Evolutionary conservation across 306 rosid genomes (phyloP).

Genomic region (Glycine latifolia): DNA sequence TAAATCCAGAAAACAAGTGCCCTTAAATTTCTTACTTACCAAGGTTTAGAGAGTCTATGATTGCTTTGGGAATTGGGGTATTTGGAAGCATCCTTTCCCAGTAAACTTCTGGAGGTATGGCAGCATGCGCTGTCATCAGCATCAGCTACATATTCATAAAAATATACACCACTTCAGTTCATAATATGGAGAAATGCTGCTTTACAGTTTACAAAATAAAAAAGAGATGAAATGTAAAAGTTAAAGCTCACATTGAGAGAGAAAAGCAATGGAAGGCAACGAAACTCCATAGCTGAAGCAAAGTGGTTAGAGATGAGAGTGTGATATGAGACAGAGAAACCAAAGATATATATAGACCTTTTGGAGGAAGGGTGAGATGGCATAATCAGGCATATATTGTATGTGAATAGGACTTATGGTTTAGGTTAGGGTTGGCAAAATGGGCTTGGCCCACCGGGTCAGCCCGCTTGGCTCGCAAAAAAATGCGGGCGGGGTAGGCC

Average conservation of each 20-base stretch:
- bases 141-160: background rate
- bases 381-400: no score
- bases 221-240: background rate
- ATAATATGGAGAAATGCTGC: background rate
- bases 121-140: background rate
- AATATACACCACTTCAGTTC: no score
- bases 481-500: no score
- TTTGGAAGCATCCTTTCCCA: constrained; percentile 26
- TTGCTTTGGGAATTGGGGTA: background rate
- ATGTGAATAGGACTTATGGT: no score
- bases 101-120: background rate
- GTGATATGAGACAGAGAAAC: background rate
- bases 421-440: no score
- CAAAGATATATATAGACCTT: background rate
- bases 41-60: background rate
- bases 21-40: background rate
- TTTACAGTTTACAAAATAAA: background rate
- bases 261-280: background rate
- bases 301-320: background rate
- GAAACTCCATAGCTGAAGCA: background rate
- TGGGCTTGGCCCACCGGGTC: no score
- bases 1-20: background rate
- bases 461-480: no score
- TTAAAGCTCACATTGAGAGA: background rate
- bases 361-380: background rate